These are phyloP conservation scores for Kondoa malvinella DNA, from an alignment of 768 basidiomycete species.

Conservation along the genomic window DNA sequence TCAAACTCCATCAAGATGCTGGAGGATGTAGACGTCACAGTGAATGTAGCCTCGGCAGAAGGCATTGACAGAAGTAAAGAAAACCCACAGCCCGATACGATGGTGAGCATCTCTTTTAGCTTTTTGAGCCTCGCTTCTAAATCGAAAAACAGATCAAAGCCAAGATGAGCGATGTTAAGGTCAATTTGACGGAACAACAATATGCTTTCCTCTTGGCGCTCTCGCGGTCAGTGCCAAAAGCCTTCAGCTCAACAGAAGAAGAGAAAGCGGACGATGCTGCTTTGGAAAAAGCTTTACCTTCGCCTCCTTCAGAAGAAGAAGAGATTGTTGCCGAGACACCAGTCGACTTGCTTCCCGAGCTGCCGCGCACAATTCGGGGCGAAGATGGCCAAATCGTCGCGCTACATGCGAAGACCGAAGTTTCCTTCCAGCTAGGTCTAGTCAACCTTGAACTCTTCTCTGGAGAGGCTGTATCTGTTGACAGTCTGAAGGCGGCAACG, in stretches of 20 bases:
- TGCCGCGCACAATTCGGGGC: conserved; percentile 27
- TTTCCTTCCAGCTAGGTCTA: conserved; percentile 51
- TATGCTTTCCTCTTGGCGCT: conserved; percentile 55
- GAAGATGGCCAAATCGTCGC: conserved; percentile 31
- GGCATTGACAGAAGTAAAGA: conserved; percentile 43
- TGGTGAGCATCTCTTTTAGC: conserved; percentile 39
- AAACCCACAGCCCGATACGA: conserved; percentile 48
- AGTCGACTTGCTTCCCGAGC: conserved; percentile 34
- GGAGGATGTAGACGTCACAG: conserved; percentile 64
- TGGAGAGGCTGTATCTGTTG: conserved; percentile 41
- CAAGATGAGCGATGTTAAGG: conserved; percentile 62
- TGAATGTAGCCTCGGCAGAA: conserved; percentile 49
- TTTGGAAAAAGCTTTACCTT: conserved; percentile 13
- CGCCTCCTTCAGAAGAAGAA: conserved; percentile 11
- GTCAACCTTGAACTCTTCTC: conserved; percentile 80
- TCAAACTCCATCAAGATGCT: conserved; percentile 61
- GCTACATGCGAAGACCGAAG: conserved; percentile 51
- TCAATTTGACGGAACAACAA: conserved; percentile 68
- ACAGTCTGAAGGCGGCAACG: conserved; percentile 53
- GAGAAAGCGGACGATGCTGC: conserved; percentile 29
- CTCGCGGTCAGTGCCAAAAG: conserved; percentile 49
- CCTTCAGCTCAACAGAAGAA: conserved; percentile 42
- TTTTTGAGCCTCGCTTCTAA: neutral
- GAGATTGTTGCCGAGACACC: conserved; percentile 13
- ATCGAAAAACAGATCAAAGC: conserved; percentile 44